phyloP scores from a whole-genome alignment of 331 rosid species.

The Pyracantha coccinea region DNA sequence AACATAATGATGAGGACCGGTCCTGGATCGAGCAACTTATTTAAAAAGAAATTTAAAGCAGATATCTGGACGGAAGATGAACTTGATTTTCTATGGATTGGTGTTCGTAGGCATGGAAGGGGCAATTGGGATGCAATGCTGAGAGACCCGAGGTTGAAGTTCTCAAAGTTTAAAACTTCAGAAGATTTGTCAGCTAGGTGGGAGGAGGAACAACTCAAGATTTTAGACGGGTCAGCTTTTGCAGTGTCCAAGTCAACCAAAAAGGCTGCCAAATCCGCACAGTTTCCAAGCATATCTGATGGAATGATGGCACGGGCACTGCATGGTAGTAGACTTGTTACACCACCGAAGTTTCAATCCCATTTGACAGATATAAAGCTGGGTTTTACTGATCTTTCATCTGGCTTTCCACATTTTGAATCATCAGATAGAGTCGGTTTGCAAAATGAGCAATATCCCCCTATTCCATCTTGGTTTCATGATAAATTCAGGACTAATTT shows the following conservation, averaged over 20 bases:
- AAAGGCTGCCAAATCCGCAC: conserved; percentile 48
- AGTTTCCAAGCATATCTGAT: conserved; percentile 78
- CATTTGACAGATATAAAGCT: conserved; percentile 96
- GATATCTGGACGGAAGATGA: conserved; percentile 98
- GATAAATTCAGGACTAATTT: conserved; percentile 42
- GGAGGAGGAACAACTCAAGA: conserved; percentile 93
- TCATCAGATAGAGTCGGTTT: conserved; percentile 44
- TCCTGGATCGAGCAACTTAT: conserved; percentile 43
- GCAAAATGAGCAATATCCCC: conserved; percentile 50
- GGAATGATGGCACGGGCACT: conserved; percentile 98
- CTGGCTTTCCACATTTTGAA: conserved; percentile 47
- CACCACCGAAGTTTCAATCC: conserved; percentile 66
- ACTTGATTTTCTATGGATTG: conserved; percentile 96
- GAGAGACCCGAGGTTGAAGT: conserved; percentile 76
- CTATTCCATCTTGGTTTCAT: conserved; percentile 55
- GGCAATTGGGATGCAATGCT: conserved; percentile 92
- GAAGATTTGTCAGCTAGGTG: conserved; percentile 80
- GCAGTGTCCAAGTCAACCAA: conserved; percentile 49
- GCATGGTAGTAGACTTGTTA: conserved; percentile 78
- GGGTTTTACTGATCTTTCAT: conserved; percentile 67
- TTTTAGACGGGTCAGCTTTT: conserved; percentile 66
- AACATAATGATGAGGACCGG: conserved; percentile 98
- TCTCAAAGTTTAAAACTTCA: conserved; percentile 59
- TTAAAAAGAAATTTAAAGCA: conserved; percentile 55
- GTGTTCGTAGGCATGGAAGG: conserved; percentile 96